Base-by-base conservation (phyloP, 345 rosid species). In the Barbarea vulgaris region DNA sequence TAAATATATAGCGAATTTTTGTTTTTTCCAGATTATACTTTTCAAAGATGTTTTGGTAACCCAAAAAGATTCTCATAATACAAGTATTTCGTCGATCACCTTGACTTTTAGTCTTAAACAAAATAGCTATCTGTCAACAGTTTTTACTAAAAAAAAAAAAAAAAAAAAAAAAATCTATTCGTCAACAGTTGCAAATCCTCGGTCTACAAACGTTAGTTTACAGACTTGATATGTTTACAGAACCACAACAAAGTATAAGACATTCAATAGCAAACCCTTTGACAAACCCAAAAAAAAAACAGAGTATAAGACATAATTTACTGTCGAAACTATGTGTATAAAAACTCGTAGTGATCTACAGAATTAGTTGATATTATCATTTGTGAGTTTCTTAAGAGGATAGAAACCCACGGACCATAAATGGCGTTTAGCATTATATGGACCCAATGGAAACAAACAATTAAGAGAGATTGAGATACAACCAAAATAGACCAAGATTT, bases 331-430 rank as follows among this genome's bases (percentile, higher is more conserved):
- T 6, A 13, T 53, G 3, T 14, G 10, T 9, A 58, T 27, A 12
- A 17, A 7, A 34, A 7, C 12, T 72, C 61, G 12, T 53, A 33
- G 46, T 52, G 14, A 42, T 14, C 63, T 6, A 21, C 8, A 62
- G 17, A 34, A 24, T 31, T 57, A 42, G 22, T 5, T 70, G 41
- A 70, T 48, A 24, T 39, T 4, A 24, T 37, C 7, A 12, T 30
- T 44, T 36, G 13, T 9, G 51, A 52, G 19, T 39, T 24, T 9
- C 17, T 39, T 27, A 9, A 13, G 12, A 39, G 19, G 9, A 41
- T 30, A 30, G 36, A 64, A 53, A 30, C 36, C 47, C 27, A 64
- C 30, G 57, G 71, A 41, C 48, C 65, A 64, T 55, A 55, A 64
- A 42, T 64, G 37, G 44, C 31, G 28, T 42, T 42, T 42, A n/a